Conservation (phyloP, 108 stramenopile genomes). For the Fragilariopsis cylindrus region DNA sequence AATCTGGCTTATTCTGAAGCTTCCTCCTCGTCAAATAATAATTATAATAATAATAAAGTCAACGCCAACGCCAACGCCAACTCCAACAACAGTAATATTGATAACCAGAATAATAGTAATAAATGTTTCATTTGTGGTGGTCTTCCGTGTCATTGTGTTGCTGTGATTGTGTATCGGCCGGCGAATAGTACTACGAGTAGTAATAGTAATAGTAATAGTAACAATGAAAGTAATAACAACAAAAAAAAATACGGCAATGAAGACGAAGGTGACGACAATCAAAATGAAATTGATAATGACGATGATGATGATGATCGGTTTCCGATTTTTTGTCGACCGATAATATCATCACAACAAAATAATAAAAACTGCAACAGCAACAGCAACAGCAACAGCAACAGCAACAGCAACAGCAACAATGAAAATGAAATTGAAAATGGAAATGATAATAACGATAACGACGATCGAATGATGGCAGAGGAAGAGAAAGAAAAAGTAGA, state of each 20-base stretch:
- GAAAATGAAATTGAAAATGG: neutral
- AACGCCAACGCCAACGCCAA: too few relatives aligned
- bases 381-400: neutral
- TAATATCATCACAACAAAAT: neutral
- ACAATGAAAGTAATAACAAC: neutral
- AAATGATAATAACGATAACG: neutral
- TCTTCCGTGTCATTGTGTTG: constrained; percentile 13
- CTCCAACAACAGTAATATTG: too few relatives aligned
- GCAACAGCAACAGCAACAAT: too few relatives aligned
- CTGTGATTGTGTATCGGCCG: neutral
- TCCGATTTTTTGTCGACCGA: neutral
- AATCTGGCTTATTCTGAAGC: constrained; percentile 29
- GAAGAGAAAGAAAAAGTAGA: constrained; percentile 2
- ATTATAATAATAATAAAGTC: too few relatives aligned
- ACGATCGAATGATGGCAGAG: too few relatives aligned
- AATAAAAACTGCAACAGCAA: neutral
- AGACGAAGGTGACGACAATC: neutral
- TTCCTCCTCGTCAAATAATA: too few relatives aligned
- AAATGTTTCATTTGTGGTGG: neutral
- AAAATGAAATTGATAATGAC: neutral
- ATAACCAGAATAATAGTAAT: too few relatives aligned
- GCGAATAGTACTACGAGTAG: neutral
- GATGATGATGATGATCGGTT: neutral
- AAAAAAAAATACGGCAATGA: neutral
- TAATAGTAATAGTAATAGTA: too few relatives aligned